Evolutionary conservation across 805 yeast genomes (phyloP).

Genomic region (Metschnikowia sp.): DNA sequence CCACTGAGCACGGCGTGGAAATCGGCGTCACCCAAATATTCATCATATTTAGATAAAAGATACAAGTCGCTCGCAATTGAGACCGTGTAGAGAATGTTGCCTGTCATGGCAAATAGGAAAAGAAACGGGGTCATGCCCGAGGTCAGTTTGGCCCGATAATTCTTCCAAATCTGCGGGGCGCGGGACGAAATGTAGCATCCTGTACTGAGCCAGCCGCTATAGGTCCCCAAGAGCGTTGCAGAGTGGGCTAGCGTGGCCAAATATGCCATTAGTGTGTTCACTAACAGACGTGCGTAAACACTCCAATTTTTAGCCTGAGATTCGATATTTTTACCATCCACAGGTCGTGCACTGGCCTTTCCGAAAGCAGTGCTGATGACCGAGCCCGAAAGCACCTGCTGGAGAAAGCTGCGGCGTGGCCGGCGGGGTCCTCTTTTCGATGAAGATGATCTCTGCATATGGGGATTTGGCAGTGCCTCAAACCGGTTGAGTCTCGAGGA

Average conservation of each 20-base stretch:
- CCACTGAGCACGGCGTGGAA: conserved; percentile 16
- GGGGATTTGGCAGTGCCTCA: conserved; percentile 13
- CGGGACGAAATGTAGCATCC: conserved; percentile 31
- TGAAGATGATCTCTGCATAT: conserved; percentile 8
- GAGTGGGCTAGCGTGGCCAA: conserved; percentile 1
- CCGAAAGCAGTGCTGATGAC: conserved; percentile 15
- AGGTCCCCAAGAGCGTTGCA: conserved; percentile 22
- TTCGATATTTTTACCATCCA: neutral
- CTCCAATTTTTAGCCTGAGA: neutral
- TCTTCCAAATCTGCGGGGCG: conserved; percentile 35
- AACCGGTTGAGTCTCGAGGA: conserved; percentile 22
- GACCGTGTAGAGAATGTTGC: conserved; percentile 33
- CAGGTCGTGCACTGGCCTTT: conserved; percentile 11
- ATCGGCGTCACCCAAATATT: conserved; percentile 10
- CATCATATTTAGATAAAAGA: conserved; percentile 18
- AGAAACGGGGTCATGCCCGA: conserved; percentile 33
- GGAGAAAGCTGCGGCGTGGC: conserved; percentile 9
- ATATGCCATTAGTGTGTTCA: neutral
- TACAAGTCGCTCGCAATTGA: conserved; percentile 32
- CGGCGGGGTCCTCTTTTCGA: conserved; percentile 5
- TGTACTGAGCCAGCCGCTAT: conserved; percentile 35
- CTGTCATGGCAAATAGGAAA: conserved; percentile 35
- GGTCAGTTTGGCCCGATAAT: conserved; percentile 28
- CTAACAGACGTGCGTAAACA: neutral
- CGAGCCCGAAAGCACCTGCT: conserved; percentile 12